These are phyloP conservation scores for Batrachochytrium dendrobatidis DNA, from an alignment of 371 early-diverging fungal genomes.

Conservation along the genomic window DNA sequence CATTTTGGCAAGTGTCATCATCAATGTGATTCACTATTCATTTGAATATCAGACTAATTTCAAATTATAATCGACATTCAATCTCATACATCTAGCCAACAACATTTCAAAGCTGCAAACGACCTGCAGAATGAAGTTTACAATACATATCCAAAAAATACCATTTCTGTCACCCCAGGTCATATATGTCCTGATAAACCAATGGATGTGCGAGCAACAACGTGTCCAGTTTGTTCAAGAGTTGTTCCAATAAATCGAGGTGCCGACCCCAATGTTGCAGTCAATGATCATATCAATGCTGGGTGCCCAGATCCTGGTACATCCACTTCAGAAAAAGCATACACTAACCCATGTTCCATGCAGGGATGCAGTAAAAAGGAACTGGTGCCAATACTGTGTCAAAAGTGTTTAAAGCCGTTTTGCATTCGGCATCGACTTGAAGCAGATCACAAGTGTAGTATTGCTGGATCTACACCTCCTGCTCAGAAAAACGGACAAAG, in stretches of 20 bases:
- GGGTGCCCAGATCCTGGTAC: conserved; percentile 15
- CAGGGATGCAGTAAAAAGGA: conserved; percentile 13
- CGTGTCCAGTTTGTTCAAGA: conserved; percentile 17
- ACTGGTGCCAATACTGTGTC: conserved; percentile 18
- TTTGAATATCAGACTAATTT: too few relatives aligned
- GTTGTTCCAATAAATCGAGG: conserved; percentile 16
- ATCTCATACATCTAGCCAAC: neutral
- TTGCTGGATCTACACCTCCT: neutral
- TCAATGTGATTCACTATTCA: too few relatives aligned
- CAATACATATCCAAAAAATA: neutral
- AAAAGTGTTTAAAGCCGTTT: conserved; percentile 6
- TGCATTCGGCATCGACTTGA: conserved; percentile 23
- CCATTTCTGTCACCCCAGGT: neutral
- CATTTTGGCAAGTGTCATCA: neutral
- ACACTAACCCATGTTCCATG: conserved; percentile 10
- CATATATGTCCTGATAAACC: neutral
- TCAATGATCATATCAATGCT: conserved; percentile 14
- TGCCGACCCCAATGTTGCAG: conserved; percentile 15
- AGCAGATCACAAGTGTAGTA: conserved; percentile 12
- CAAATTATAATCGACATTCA: neutral
- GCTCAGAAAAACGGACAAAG: too few relatives aligned
- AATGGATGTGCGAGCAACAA: conserved; percentile 11
- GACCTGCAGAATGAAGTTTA: neutral
- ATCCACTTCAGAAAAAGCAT: conserved; percentile 5
- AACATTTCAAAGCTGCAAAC: neutral